phyloP scores from a whole-genome alignment of 1,284 basidiomycete species.

The Peniophora sp. region DNA sequence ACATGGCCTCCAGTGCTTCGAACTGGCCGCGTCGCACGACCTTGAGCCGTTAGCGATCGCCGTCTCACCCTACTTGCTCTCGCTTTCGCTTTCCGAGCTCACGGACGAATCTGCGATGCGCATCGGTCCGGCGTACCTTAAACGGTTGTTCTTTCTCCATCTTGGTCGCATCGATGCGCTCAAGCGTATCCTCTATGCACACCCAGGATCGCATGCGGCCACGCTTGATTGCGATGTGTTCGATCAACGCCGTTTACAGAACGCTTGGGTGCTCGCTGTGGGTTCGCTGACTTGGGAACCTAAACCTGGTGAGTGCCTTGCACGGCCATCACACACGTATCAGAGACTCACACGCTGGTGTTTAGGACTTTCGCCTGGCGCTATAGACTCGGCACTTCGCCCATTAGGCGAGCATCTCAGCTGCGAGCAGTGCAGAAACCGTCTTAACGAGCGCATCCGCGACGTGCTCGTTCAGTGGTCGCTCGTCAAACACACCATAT shows the following conservation, averaged over 20 bases:
- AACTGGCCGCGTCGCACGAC: constrained; percentile 13
- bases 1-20: constrained; percentile 9
- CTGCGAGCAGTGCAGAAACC: constrained; percentile 25
- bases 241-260: not conserved
- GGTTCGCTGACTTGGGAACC: constrained; percentile 2
- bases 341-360: not conserved
- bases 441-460: not conserved
- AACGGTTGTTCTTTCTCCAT: constrained; percentile 11
- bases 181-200: not conserved
- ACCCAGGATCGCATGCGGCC: not conserved
- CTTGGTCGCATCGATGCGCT: not conserved
- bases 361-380: constrained; percentile 48
- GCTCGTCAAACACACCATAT: not conserved
- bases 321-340: not conserved
- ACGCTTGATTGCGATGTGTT: not conserved
- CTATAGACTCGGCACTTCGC: constrained; percentile 52
- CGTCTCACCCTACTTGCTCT: constrained; percentile 16
- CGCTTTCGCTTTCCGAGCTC: constrained; percentile 13
- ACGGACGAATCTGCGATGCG: constrained; percentile 15
- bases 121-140: constrained; percentile 20
- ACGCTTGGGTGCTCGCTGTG: not conserved
- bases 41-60: constrained; percentile 18
- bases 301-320: not conserved
- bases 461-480: not conserved
- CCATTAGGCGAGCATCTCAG: constrained; percentile 50